Base-by-base conservation (phyloP, 2,329 filamentous ascomycete species). In the Diaporthe vaccinii region DNA sequence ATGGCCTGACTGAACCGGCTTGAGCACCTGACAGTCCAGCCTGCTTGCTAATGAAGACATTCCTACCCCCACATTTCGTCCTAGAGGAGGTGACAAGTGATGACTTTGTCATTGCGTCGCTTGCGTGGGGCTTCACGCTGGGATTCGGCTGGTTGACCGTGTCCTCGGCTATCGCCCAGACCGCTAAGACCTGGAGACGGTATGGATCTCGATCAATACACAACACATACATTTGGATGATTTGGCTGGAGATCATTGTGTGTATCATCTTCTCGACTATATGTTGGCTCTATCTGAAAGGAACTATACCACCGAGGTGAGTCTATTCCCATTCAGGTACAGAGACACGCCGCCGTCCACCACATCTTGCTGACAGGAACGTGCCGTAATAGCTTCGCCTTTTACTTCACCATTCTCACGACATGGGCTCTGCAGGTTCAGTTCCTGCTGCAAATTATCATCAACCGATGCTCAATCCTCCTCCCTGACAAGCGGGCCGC, bases 401-500 rank as follows among this genome's bases (percentile, higher is more conserved):
- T 73, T 31, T 73, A 73, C n/a, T 62, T 73, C 51, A 44, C 71
- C 34, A 73, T 73, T 20, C 44, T 73, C 25, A 65, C 71, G 9
- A 62, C 41, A 39, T 73, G 71, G 71, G 71, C 71, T 22, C 31
- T 73, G 15, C 71, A 73, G 41, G 71, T 73, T 53, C 71, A 73
- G n/a, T 73, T 73, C 20, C 44, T 73, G 9, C 46, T 73, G 8
- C 71, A 73, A 22, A 73, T 73, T n/a, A 89, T 90, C 76, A 85
- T 89, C 76, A 90, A 90, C 76, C 85, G 89, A 14, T 85, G 89
- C 3, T 82, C 84, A 0, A 80, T 90, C 0, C 82, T 90, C 8
- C 82, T 88, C 36, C 82, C 84, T 0, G 80, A 87, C 51, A 83
- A 82, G 1, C 80, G 77, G 0, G 84, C 82, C 15, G 83, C 84